Percentiles rank a stretch among this genome's conserved stretches.
These are phyloP conservation scores for Neospora caninum DNA, from an alignment of 169 alveolate species.

Conservation along the genomic window DNA sequence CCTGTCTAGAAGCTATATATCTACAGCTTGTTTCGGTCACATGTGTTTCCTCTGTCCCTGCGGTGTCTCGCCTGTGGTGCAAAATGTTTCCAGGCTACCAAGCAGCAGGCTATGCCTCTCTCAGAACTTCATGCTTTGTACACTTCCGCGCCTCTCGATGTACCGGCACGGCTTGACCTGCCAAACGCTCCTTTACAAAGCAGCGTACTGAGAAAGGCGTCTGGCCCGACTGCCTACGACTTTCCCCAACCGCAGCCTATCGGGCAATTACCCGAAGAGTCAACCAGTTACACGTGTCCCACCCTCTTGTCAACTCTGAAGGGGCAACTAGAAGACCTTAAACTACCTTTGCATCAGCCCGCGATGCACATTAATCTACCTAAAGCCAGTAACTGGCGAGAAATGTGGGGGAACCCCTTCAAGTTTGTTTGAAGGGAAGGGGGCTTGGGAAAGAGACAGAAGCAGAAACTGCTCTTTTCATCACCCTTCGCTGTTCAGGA, in stretches of 20 bases:
- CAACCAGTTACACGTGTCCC: not conserved
- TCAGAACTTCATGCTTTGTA: not conserved
- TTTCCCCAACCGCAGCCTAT: not conserved
- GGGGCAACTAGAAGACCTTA: not conserved
- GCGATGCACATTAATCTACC: not conserved
- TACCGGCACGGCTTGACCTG: not conserved
- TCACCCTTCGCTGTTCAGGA: no score
- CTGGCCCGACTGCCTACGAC: not conserved
- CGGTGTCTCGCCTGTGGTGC: not conserved
- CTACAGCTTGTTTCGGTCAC: no score
- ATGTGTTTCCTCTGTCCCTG: no score
- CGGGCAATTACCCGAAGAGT: not conserved
- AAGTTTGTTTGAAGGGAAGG: not conserved
- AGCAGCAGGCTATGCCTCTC: not conserved
- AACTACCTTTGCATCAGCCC: not conserved
- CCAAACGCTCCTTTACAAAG: not conserved
- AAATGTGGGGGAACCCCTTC: constrained; percentile 33
- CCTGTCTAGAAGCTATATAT: no score
- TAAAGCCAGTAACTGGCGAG: not conserved
- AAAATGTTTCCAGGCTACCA: not conserved
- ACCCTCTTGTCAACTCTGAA: not conserved
- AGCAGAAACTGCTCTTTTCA: no score
- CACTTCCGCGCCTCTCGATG: not conserved
- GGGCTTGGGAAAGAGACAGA: no score
- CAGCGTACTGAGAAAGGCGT: not conserved